Percentiles rank a stretch among this genome's conserved stretches.
Evolutionary conservation across 2,329 filamentous ascomycete genomes (phyloP).

Genomic region (Diatrype stigma): DNA sequence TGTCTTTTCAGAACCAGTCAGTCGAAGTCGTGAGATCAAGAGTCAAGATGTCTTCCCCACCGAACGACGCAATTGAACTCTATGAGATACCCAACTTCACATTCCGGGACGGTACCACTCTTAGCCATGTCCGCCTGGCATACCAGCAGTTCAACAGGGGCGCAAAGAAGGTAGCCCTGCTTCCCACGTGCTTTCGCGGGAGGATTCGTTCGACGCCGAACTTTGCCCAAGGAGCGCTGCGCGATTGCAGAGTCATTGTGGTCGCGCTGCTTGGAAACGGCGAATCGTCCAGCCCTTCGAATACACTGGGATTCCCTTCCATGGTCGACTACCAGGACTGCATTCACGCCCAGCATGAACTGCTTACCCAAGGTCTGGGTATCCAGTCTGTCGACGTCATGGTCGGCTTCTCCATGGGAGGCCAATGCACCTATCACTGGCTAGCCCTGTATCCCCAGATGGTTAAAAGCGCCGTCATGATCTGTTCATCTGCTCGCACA

Average conservation of each 20-base stretch:
- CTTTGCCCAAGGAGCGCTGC: slow-evolving; percentile 38
- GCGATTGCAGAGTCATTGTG: slow-evolving; percentile 40
- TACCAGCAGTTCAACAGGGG: slow-evolving; percentile 21
- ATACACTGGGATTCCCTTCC: slow-evolving; percentile 33
- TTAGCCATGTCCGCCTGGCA: slow-evolving; percentile 23
- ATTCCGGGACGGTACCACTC: slow-evolving; percentile 32
- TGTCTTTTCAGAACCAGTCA: too few relatives aligned
- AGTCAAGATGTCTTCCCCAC: slow-evolving; percentile 3
- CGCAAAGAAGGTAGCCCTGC: slow-evolving; percentile 37
- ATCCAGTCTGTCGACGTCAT: slow-evolving; percentile 34
- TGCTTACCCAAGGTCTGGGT: slow-evolving; percentile 32
- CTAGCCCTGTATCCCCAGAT: slow-evolving; percentile 38
- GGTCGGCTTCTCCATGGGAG: slow-evolving; percentile 47
- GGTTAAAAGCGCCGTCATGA: slow-evolving; percentile 35
- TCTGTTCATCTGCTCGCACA: slow-evolving; percentile 42
- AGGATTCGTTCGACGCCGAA: slow-evolving; percentile 44
- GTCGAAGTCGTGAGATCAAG: not conserved
- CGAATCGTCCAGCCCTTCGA: slow-evolving; percentile 44
- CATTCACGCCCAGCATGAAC: slow-evolving; percentile 35
- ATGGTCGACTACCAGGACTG: slow-evolving; percentile 38
- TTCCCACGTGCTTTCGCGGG: slow-evolving; percentile 53
- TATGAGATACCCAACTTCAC: slow-evolving; percentile 32
- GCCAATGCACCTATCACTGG: slow-evolving; percentile 45
- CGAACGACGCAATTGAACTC: slow-evolving; percentile 20
- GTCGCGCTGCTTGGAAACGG: slow-evolving; percentile 45